Evolutionary conservation across 345 rosid species (phyloP).

Genomic region (Xanthoceras sorbifolium): DNA sequence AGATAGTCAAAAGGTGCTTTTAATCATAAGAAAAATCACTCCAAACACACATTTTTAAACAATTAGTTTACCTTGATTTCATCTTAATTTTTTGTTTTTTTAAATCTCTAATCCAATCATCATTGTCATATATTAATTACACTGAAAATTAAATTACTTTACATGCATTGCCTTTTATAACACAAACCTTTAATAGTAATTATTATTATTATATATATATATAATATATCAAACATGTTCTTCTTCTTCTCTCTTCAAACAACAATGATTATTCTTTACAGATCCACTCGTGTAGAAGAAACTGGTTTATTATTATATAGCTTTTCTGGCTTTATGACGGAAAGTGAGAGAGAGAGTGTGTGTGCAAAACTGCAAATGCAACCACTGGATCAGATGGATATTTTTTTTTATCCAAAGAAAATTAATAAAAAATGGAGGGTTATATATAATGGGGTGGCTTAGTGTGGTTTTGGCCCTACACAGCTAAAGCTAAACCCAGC

Average conservation of each 20-base stretch:
- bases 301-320: background rate
- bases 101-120: background rate
- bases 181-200: background rate
- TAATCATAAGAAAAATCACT: background rate
- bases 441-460: slow-evolving; percentile 30
- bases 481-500: slow-evolving; percentile 42
- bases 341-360: no score
- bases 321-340: background rate
- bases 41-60: background rate
- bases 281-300: slow-evolving; percentile 26
- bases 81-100: background rate
- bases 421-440: background rate
- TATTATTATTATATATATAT: no score
- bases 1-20: no score
- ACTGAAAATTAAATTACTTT: background rate
- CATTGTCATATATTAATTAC: no score
- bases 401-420: background rate
- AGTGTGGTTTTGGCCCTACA: slow-evolving; percentile 43
- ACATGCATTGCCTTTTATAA: background rate
- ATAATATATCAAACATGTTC: background rate
- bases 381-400: background rate
- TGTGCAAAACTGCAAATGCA: no score
- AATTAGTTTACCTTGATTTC: slow-evolving; percentile 11
- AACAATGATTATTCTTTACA: slow-evolving; percentile 15
- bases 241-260: background rate